These are phyloP conservation scores for Zoysia japonica DNA, from an alignment of 176 grass and related monocot genomes.

Conservation along the genomic window DNA sequence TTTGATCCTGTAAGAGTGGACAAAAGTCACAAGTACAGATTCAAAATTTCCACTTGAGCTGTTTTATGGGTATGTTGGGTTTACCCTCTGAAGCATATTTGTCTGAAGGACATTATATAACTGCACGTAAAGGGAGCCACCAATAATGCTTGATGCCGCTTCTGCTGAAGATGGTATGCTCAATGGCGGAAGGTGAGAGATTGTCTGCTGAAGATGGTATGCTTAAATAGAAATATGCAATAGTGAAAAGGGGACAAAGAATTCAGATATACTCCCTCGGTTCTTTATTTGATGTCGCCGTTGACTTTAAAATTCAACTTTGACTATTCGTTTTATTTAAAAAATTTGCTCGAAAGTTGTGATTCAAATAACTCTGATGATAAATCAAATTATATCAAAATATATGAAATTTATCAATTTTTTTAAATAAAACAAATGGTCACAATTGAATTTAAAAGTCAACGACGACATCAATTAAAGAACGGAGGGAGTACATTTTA, in stretches of 20 bases:
- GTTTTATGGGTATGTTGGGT: neutral
- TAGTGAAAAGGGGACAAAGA: neutral
- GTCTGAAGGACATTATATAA: conserved; percentile 70
- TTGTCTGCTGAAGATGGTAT: conserved; percentile 45
- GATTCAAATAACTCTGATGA: no score
- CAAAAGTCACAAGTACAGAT: neutral
- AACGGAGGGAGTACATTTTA: neutral
- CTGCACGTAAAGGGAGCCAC: conserved; percentile 56
- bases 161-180: conserved; percentile 59
- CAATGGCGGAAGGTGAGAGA: conserved; percentile 61
- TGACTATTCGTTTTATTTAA: no score
- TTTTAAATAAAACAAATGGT: no score
- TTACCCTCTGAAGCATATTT: conserved; percentile 88
- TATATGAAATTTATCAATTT: no score
- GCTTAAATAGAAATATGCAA: conserved; percentile 1
- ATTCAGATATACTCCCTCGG: neutral
- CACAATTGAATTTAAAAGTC: no score
- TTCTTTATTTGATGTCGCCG: no score
- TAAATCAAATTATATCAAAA: no score
- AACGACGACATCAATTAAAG: no score
- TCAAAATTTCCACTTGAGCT: conserved; percentile 12
- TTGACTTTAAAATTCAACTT: no score
- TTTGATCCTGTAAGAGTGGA: conserved; percentile 58
- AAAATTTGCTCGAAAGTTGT: no score
- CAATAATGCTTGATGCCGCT: conserved; percentile 50